These are phyloP conservation scores for Chrysoporthe austroafricana DNA, from an alignment of 2,329 filamentous ascomycete genomes.

Conservation along the genomic window DNA sequence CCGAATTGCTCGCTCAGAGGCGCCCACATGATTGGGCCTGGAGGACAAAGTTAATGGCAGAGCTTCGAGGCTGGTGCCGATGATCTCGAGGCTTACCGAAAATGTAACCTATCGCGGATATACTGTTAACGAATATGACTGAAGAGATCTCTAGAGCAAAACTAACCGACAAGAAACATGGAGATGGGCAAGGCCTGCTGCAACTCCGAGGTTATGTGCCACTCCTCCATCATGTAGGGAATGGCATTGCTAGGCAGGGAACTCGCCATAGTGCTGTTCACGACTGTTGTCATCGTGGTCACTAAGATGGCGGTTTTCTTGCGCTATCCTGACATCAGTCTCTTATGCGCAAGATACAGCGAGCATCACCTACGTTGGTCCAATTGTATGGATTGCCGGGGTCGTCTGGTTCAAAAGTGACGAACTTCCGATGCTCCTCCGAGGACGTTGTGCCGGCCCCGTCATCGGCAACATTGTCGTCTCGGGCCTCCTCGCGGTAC, in stretches of 20 bases:
- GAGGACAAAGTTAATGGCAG: neutral
- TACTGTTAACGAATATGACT: neutral
- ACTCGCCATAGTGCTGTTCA: constrained; percentile 71
- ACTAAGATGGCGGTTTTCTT: constrained; percentile 60
- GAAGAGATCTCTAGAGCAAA: neutral
- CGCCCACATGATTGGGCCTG: constrained; percentile 62
- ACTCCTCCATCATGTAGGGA: constrained; percentile 60
- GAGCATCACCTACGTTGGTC: constrained; percentile 39
- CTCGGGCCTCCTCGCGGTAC: constrained; percentile 47
- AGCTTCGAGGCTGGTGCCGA: neutral
- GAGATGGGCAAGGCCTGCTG: constrained; percentile 62
- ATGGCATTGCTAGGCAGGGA: constrained; percentile 67
- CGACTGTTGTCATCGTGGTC: constrained; percentile 60
- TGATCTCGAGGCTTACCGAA: constrained; percentile 44
- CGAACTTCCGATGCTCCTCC: constrained; percentile 37
- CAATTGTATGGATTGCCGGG: constrained; percentile 59
- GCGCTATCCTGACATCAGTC: constrained; percentile 39
- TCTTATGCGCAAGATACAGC: constrained; percentile 3
- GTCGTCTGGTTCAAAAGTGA: constrained; percentile 53
- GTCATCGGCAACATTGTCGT: constrained; percentile 36
- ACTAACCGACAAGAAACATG: constrained; percentile 58
- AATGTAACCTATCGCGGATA: constrained; percentile 52
- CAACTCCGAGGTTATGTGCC: constrained; percentile 52
- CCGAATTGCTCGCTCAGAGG: constrained; percentile 70
- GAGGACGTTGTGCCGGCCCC: constrained; percentile 38